Evolutionary conservation across 2,329 filamentous ascomycete genomes (phyloP).

Genomic region (Arthrobotrys sphaeroides): DNA sequence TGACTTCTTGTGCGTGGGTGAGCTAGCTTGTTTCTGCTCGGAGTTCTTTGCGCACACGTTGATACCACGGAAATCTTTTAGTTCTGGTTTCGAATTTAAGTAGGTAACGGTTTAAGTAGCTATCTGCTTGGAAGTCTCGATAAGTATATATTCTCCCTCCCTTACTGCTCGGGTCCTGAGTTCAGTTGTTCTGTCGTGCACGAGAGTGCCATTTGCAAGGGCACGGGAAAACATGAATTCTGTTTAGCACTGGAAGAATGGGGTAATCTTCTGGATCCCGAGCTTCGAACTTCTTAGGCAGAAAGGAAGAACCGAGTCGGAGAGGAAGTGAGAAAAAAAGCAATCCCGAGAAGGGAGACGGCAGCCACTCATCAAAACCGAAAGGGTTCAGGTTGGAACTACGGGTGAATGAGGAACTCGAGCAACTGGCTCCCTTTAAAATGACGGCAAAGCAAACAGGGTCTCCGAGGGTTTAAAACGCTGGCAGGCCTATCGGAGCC

Average conservation of each 20-base stretch:
- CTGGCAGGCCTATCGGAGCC: constrained; percentile 38
- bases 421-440: constrained; percentile 49
- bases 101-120: not conserved
- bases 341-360: constrained; percentile 36
- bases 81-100: too few relatives aligned
- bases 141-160: not conserved
- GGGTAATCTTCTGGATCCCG: constrained; percentile 53
- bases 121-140: not conserved
- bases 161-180: constrained; percentile 37
- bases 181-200: constrained; percentile 1
- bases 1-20: constrained; percentile 41
- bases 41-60: constrained; percentile 28
- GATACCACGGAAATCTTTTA: constrained; percentile 1
- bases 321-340: constrained; percentile 38
- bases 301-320: constrained; percentile 52
- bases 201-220: constrained; percentile 37
- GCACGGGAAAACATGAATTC: constrained; percentile 25
- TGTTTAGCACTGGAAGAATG: constrained; percentile 49
- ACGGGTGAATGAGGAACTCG: constrained; percentile 54
- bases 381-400: constrained; percentile 47
- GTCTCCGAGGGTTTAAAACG: constrained; percentile 48
- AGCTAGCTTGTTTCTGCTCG: constrained; percentile 27
- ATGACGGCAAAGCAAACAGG: constrained; percentile 47
- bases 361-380: constrained; percentile 31
- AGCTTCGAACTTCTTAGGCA: constrained; percentile 54